Base-by-base conservation (phyloP, 1,139 yeast species). In the Geotrichum restrictum region DNA sequence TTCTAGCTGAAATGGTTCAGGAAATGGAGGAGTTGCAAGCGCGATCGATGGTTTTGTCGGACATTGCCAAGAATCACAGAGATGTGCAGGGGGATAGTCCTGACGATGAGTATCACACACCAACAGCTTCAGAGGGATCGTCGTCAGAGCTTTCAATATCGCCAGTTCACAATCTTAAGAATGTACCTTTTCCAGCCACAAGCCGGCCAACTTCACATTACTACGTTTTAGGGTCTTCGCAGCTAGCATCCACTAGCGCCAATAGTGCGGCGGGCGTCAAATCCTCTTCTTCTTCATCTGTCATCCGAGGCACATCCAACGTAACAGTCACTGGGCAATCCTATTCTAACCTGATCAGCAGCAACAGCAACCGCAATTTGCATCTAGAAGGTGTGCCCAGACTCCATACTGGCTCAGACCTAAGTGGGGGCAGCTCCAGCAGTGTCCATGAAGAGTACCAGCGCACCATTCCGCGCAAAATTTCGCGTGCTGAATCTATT, bases 11-110 rank as follows among this genome's bases (percentile, higher is more conserved):
- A 39, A 64, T 64, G 66, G 62, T 63, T 47, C 57, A 56, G n/a
- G 68, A 64, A 42, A 54, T 64, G 51, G 63, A 62, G 19, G 63
- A 62, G 43, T 54, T 64, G 36, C 65, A 64, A 50, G 55, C 54
- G 24, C 57, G 62, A 27, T 61, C 67, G 3, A 10, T 38, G 11
- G 44, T 21, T 6, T 38, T 46, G 1, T 46, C 49, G 6, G 49
- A 22, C 13, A 19, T 46, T 16, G 49, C 44, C n/a, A 46, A 46
- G 11, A 38, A 18, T 14, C 49, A 46, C 6, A 14, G 39, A 18
- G 47, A 43, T 16, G 29, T 6, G 16, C 16, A 14, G 8, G 47
- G 21, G 11, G 39, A 43, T 14, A 11, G 19, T 18, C 21, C 32
- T 7, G 14, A 31, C 19, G 13, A 10, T 2, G 29, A 7, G 21